Conservation (phyloP, 495 filamentous ascomycete species). For the Penicillium taxi region DNA sequence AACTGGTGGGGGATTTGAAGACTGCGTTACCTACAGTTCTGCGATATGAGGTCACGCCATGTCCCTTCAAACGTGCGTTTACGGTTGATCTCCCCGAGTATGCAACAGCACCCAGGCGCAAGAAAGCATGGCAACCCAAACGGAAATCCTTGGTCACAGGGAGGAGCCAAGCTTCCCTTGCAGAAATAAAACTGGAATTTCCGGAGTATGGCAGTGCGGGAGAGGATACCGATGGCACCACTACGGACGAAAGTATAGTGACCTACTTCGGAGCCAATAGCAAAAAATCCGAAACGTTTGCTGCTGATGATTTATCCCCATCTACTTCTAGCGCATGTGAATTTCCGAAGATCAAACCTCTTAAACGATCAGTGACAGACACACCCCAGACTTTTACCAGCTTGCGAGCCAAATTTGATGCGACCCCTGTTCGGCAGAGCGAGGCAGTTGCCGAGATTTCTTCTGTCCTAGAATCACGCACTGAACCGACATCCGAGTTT, state of each 20-base stretch:
- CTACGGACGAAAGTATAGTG: slow-evolving; percentile 31
- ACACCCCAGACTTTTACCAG: slow-evolving; percentile 39
- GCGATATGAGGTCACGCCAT: slow-evolving; percentile 78
- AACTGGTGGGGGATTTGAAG: slow-evolving; percentile 57
- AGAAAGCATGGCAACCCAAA: slow-evolving; percentile 63
- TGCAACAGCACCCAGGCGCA: slow-evolving; percentile 55
- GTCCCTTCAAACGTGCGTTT: slow-evolving; percentile 73
- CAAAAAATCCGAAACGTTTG: slow-evolving; percentile 19
- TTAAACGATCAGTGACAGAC: slow-evolving; percentile 26
- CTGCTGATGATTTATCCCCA: slow-evolving; percentile 17
- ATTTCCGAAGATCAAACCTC: slow-evolving; percentile 10
- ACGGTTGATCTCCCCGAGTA: slow-evolving; percentile 66
- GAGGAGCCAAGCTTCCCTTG: slow-evolving; percentile 6
- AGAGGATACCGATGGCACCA: slow-evolving; percentile 33
- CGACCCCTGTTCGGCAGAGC: slow-evolving; percentile 22
- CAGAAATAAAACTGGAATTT: slow-evolving; percentile 12
- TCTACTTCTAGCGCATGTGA: slow-evolving; percentile 9
- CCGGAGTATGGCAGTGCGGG: slow-evolving; percentile 25
- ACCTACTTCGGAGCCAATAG: slow-evolving; percentile 23
- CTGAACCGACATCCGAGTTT: neutral
- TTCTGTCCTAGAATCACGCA: slow-evolving; percentile 41
- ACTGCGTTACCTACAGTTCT: slow-evolving; percentile 59
- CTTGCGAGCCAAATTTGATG: slow-evolving; percentile 38
- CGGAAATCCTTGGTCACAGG: slow-evolving; percentile 33
- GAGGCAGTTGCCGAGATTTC: slow-evolving; percentile 16